Conservation (phyloP, 2,329 filamentous ascomycete genomes). For the Exophiala phaeomuriformis region DNA sequence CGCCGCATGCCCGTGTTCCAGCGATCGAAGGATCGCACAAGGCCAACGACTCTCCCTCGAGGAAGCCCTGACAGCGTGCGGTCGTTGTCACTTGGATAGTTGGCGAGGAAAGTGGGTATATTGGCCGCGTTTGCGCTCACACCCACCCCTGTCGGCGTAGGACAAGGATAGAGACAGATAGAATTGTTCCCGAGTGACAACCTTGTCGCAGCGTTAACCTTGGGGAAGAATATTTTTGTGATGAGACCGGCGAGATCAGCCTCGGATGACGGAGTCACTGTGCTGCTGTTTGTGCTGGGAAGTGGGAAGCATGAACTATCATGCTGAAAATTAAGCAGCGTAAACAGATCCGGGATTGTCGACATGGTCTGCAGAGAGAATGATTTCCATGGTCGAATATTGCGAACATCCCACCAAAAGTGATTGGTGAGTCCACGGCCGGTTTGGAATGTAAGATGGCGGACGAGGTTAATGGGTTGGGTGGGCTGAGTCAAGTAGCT, state of each 20-base stretch:
- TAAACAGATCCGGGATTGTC: conserved; percentile 62
- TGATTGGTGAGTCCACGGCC: conserved; percentile 64
- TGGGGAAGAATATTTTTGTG: conserved; percentile 70
- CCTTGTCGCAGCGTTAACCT: conserved; percentile 76
- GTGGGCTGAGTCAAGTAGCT: conserved; percentile 72
- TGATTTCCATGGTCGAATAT: conserved; percentile 71
- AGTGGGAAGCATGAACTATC: conserved; percentile 54
- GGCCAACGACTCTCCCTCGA: conserved; percentile 63
- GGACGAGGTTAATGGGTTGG: conserved; percentile 73
- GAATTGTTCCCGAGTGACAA: conserved; percentile 64
- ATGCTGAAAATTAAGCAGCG: conserved; percentile 64
- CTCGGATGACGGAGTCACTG: conserved; percentile 70
- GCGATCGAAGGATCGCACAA: conserved; percentile 86
- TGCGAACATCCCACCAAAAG: conserved; percentile 95
- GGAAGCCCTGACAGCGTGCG: conserved; percentile 43
- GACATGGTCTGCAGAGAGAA: conserved; percentile 69
- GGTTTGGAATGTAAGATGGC: conserved; percentile 63
- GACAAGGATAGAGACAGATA: conserved; percentile 38
- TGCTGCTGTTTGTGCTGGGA: conserved; percentile 36
- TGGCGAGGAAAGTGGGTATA: conserved; percentile 47
- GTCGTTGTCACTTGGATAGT: conserved; percentile 47
- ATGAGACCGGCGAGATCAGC: conserved; percentile 67
- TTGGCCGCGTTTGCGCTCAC: conserved; percentile 35
- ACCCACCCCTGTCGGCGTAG: conserved; percentile 31
- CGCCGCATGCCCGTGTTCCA: conserved; percentile 94